Base-by-base conservation (phyloP, 2,329 filamentous ascomycete species). In the Penicillium aurantiogriseum region DNA sequence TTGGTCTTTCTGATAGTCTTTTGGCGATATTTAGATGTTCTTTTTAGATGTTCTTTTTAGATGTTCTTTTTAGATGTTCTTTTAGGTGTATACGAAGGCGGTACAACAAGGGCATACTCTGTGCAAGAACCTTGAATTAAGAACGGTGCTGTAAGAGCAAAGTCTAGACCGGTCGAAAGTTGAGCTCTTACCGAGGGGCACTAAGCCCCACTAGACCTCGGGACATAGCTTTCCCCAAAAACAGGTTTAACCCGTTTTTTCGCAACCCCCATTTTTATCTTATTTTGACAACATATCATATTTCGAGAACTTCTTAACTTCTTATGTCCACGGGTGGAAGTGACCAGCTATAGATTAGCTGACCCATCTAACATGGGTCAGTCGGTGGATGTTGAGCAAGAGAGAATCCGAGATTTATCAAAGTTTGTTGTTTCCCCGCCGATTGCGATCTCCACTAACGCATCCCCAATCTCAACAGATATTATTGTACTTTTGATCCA, bases 351-450 rank as follows among this genome's bases (percentile, higher is more conserved):
- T 17, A 56, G 4, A 39, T 33, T 33, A 56, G 54, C 40, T 56
- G 54, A 48, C 47, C 47, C 47, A 49, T 31, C 29, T 42, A 51
- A n/a, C 6, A 51, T 56, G 54, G 54, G 54, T 56, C 54, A 56
- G 54, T 25, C 53, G 8, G 44, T 57, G 52, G 52, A 63, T 48
- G 38, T 52, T 5, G 63, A 65, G 47, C 51, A 56, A 19, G 58
- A 64, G 33, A 54, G 63, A 54, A 59, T 65, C 45, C 60, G 57
- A 6, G 63, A 65, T 42, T 36, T 65, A 10, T 65, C 63, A 2
- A 63, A 61, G 63, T 65, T 25, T 11, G 43, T 39, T 40, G 6
- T 25, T 33, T 33, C 39, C 39, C 44, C 33, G n/a, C 42, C 8
- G 36, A 42, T 58, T 17, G 11, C 6, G 40, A 48, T 43, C 47